These are phyloP conservation scores for Aspergillus steynii DNA, from an alignment of 495 filamentous ascomycete genomes.

Conservation along the genomic window DNA sequence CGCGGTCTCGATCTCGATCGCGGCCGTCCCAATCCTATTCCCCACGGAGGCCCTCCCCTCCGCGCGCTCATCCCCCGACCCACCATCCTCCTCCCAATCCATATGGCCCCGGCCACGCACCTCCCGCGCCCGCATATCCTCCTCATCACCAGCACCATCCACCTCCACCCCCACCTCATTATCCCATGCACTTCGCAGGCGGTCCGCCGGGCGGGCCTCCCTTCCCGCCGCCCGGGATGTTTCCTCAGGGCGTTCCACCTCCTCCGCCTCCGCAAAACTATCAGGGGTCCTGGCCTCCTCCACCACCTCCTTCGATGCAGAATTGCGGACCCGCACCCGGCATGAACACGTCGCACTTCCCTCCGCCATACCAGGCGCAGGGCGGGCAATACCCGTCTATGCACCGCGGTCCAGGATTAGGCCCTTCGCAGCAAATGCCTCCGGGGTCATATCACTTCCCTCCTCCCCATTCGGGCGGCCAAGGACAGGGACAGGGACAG, in stretches of 20 bases:
- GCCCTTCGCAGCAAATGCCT: constrained; percentile 34
- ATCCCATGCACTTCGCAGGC: constrained; percentile 22
- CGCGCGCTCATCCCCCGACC: constrained; percentile 17
- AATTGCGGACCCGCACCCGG: constrained; percentile 14
- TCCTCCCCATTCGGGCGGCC: constrained; percentile 31
- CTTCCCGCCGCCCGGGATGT: background rate
- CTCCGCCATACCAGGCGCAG: constrained; percentile 37
- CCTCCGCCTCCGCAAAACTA: constrained; percentile 24
- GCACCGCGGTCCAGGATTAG: background rate
- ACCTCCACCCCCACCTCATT: constrained; percentile 14
- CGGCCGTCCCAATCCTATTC: constrained; percentile 53
- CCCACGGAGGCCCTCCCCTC: constrained; percentile 30
- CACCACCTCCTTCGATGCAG: constrained; percentile 30
- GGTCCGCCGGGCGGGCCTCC: constrained; percentile 6
- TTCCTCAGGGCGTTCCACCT: constrained; percentile 15
- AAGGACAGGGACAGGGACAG: constrained; percentile 19
- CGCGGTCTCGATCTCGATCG: constrained; percentile 23
- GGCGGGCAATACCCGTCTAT: constrained; percentile 9
- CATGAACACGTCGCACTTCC: constrained; percentile 20
- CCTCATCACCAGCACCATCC: background rate
- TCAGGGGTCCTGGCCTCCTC: constrained; percentile 31
- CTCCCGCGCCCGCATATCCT: constrained; percentile 23
- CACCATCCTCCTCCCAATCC: constrained; percentile 17
- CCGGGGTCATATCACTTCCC: constrained; percentile 42
- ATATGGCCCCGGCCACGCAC: constrained; percentile 19